phyloP scores from a whole-genome alignment of 768 basidiomycete genomes.

The Mycena indigotica region DNA sequence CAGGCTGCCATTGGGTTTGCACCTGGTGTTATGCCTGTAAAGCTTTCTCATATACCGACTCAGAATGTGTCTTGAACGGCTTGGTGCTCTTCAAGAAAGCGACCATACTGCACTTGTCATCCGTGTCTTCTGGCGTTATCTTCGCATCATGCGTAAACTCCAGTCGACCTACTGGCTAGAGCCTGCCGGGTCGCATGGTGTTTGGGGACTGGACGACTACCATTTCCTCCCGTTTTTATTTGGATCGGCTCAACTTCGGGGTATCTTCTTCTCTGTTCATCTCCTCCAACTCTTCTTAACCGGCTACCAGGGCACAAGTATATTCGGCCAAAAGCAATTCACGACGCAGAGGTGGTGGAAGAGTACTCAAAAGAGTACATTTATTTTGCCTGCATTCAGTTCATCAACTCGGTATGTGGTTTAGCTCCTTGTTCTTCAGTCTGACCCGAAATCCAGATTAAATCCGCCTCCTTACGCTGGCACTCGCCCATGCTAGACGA shows the following conservation, averaged over 20 bases:
- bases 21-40: too few species aligned
- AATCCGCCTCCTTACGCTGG: conserved; percentile 94
- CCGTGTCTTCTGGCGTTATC: conserved; percentile 91
- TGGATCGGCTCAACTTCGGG: conserved; percentile 77
- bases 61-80: conserved; percentile 79
- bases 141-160: conserved; percentile 78
- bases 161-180: conserved; percentile 98
- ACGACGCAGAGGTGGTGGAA: conserved; percentile 87
- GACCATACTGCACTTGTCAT: conserved; percentile 81
- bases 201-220: conserved; percentile 97
- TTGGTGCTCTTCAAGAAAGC: conserved; percentile 60
- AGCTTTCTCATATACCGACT: too few species aligned
- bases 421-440: neutral
- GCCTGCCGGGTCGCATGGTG: conserved; percentile 98
- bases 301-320: conserved; percentile 73
- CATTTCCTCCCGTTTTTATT: conserved; percentile 93
- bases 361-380: conserved; percentile 93
- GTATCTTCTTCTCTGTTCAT: conserved; percentile 29
- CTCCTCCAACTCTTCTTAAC: neutral
- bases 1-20: too few species aligned
- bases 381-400: conserved; percentile 93
- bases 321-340: conserved; percentile 89
- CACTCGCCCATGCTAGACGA: conserved; percentile 99
- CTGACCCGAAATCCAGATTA: conserved; percentile 84
- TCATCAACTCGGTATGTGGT: conserved; percentile 84